Percentiles rank a stretch among this genome's conserved stretches.
Conservation (phyloP, 2,329 filamentous ascomycete genomes). For the Ophiocordyceps sinensis region DNA sequence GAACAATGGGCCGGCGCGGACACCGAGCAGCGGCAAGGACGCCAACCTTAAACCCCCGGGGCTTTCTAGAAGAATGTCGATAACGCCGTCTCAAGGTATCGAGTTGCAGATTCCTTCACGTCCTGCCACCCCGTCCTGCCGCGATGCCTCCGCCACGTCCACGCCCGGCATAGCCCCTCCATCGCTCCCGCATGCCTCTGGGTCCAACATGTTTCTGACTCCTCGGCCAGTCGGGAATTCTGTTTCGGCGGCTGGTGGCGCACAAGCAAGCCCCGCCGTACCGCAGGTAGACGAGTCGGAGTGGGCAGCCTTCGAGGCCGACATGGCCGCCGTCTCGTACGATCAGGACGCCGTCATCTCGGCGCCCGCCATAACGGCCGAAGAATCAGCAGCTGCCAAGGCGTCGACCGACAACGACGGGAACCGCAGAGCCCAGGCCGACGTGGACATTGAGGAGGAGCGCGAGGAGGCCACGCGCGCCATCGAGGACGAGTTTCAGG, state of each 20-base stretch:
- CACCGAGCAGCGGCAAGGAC: slow-evolving; percentile 5
- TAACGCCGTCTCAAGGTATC: slow-evolving; percentile 37
- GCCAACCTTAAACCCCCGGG: slow-evolving; percentile 23
- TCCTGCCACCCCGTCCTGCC: slow-evolving; percentile 41
- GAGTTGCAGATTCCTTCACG: slow-evolving; percentile 50
- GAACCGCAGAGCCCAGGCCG: slow-evolving; percentile 38
- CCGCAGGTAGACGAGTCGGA: slow-evolving; percentile 52
- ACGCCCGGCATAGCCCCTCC: slow-evolving; percentile 16
- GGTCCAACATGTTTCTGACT: slow-evolving; percentile 13
- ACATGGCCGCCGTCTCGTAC: slow-evolving; percentile 43
- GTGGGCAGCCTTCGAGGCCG: slow-evolving; percentile 78
- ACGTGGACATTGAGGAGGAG: slow-evolving; percentile 47
- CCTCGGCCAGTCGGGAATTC: neutral
- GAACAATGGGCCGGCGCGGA: neutral
- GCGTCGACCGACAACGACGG: slow-evolving; percentile 34
- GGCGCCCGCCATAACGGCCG: slow-evolving; percentile 51
- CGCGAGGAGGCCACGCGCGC: slow-evolving; percentile 61
- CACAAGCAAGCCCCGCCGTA: slow-evolving; percentile 2
- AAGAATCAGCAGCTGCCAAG: slow-evolving; percentile 42
- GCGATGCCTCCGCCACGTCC: slow-evolving; percentile 26
- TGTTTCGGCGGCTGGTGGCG: neutral
- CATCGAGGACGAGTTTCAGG: slow-evolving; percentile 64
- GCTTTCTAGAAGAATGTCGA: slow-evolving; percentile 31
- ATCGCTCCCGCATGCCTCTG: slow-evolving; percentile 2
- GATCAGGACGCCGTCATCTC: slow-evolving; percentile 45